Percentiles rank a stretch among this genome's conserved stretches.
Conservation (phyloP, 345 rosid species). For the Cardamine occulta region DNA sequence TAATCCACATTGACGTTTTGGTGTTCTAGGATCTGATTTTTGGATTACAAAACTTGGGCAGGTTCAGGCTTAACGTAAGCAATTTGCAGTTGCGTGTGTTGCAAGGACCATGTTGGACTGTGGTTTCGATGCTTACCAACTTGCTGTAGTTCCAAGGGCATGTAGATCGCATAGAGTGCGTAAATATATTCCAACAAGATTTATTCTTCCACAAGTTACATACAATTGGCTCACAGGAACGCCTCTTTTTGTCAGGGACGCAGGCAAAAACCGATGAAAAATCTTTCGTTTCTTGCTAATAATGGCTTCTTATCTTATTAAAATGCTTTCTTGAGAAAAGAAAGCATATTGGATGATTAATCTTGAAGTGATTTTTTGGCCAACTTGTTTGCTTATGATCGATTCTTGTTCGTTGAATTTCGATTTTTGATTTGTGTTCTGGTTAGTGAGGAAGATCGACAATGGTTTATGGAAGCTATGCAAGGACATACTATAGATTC, state of each 20-base stretch:
- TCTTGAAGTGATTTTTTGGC: neutral
- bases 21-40: slow-evolving; percentile 2
- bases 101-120: slow-evolving; percentile 29
- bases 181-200: neutral
- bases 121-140: slow-evolving; percentile 28
- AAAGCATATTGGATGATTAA: neutral
- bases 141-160: slow-evolving; percentile 28
- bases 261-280: slow-evolving; percentile 3
- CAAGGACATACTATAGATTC: slow-evolving; percentile 78
- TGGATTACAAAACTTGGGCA: neutral
- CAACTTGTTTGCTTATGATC: neutral
- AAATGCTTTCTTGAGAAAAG: neutral
- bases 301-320: neutral
- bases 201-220: neutral
- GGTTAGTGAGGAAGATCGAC: slow-evolving; percentile 80
- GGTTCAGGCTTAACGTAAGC: slow-evolving; percentile 20
- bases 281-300: neutral
- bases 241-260: slow-evolving; percentile 18
- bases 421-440: neutral
- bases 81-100: slow-evolving; percentile 18
- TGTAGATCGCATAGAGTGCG: slow-evolving; percentile 23
- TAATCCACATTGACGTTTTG: neutral
- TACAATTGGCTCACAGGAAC: slow-evolving; percentile 9
- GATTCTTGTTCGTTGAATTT: neutral
- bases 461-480: slow-evolving; percentile 98